These are phyloP conservation scores for Neurospora discreta DNA, from an alignment of 495 filamentous ascomycete genomes.

Conservation along the genomic window DNA sequence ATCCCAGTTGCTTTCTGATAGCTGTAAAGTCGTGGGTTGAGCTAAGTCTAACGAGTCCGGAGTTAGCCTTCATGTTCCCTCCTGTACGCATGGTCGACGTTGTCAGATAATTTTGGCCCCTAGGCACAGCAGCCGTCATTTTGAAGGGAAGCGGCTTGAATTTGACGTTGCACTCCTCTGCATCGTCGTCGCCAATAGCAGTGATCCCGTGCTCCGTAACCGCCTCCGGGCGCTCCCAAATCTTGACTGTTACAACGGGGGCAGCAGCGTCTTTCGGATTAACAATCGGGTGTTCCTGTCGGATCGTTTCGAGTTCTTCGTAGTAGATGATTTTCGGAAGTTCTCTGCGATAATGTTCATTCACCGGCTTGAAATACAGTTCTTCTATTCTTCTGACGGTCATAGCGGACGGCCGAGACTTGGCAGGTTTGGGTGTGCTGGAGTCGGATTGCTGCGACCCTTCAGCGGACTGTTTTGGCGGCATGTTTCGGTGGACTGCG, in stretches of 20 bases:
- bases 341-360: background rate
- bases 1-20: background rate
- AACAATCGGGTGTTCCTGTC: background rate
- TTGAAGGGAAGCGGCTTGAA: background rate
- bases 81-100: background rate
- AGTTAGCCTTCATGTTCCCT: background rate
- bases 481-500: background rate
- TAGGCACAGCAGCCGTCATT: background rate
- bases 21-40: background rate
- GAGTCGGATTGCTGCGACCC: background rate
- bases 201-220: background rate
- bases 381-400: background rate
- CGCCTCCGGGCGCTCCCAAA: background rate
- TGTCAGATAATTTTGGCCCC: background rate
- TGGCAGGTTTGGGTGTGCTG: background rate
- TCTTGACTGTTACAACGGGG: background rate
- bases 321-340: background rate
- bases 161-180: background rate
- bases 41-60: background rate
- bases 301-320: constrained; percentile 4
- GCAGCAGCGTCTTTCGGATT: background rate
- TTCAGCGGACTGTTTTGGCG: background rate
- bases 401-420: background rate
- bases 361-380: background rate
- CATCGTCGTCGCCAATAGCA: background rate